A percentile compares a stretch with the other conserved stretches of the same genome.
Evolutionary conservation across 768 basidiomycete species (phyloP).

Genomic region (Macrolepiota albuminosa): DNA sequence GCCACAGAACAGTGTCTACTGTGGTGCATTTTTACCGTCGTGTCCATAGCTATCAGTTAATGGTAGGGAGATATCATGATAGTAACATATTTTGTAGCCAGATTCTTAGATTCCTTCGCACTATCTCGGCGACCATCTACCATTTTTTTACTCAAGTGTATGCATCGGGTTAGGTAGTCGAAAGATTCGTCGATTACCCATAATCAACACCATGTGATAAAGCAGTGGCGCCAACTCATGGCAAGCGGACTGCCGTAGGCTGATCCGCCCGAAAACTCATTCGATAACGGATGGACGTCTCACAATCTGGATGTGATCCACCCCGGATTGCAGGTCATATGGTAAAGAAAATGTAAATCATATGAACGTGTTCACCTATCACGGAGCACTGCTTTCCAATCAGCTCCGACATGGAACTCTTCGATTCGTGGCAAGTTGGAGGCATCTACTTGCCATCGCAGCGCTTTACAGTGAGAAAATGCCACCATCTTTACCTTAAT

Average conservation of each 20-base stretch:
- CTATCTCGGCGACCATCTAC: neutral
- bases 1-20: too few relatives aligned
- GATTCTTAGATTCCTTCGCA: neutral
- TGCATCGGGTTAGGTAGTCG: neutral
- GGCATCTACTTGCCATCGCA: neutral
- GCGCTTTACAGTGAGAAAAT: neutral
- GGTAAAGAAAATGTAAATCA: neutral
- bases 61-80: too few relatives aligned
- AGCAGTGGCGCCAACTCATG: neutral
- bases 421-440: neutral
- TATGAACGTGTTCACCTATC: neutral
- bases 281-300: neutral
- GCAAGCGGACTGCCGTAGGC: neutral
- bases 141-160: too few relatives aligned
- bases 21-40: too few relatives aligned
- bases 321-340: neutral
- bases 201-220: neutral
- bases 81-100: neutral
- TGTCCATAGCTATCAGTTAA: too few relatives aligned
- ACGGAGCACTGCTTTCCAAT: neutral
- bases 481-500: neutral
- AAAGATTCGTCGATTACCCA: neutral
- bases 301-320: neutral
- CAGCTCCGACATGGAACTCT: slow-evolving; percentile 1
- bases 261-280: neutral